Percentiles rank a stretch among this genome's conserved stretches.
phyloP scores from a whole-genome alignment of 2,329 filamentous ascomycete genomes.

The Cryphonectria japonica region DNA sequence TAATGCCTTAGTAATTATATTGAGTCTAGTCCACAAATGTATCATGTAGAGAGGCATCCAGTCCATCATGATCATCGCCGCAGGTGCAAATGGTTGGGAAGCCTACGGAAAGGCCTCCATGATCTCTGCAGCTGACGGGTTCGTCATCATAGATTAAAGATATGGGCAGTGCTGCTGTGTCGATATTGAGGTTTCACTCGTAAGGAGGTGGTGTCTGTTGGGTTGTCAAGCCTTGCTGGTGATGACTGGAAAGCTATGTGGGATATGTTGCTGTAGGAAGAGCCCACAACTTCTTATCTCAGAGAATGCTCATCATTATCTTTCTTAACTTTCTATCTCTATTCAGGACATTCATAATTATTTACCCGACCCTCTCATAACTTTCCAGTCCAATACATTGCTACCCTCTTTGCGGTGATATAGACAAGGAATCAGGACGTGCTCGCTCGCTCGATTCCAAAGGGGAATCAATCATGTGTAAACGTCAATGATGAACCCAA shows the following conservation, averaged over 20 bases:
- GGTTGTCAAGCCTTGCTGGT: not conserved
- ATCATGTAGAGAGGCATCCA: not conserved
- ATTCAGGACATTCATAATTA: constrained; percentile 5
- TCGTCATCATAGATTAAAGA: no score
- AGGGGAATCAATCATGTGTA: not conserved
- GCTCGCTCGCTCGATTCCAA: constrained; percentile 17
- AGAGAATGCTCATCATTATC: not conserved
- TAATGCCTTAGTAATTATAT: not conserved
- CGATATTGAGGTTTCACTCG: not conserved
- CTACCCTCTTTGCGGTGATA: not conserved
- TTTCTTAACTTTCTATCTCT: not conserved
- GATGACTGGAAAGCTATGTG: not conserved
- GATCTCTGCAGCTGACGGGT: not conserved
- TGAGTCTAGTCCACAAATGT: not conserved
- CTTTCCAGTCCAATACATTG: not conserved
- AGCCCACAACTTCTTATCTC: not conserved
- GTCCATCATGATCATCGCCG: not conserved
- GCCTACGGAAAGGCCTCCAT: not conserved
- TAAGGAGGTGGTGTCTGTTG: not conserved
- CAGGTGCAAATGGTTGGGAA: not conserved
- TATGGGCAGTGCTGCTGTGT: not conserved
- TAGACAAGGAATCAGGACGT: constrained; percentile 14
- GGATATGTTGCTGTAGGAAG: not conserved
- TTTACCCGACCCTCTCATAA: not conserved
- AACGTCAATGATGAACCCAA: not conserved